Evolutionary conservation across 257 asterid species (phyloP).

Genomic region (Petunia axillaris): DNA sequence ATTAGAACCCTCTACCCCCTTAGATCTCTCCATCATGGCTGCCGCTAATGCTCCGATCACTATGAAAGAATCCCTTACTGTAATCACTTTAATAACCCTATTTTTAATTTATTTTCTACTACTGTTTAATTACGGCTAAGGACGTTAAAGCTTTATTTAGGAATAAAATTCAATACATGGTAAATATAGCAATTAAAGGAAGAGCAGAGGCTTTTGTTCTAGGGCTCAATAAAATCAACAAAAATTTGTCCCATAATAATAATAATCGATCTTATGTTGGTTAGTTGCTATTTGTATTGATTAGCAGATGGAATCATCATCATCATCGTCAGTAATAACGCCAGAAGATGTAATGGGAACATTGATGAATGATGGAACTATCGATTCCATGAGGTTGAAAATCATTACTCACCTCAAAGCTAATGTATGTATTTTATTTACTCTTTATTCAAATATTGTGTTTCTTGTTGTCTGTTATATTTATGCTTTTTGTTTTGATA

Average conservation of each 20-base stretch:
- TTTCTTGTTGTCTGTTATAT: neutral
- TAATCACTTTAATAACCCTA: slow-evolving; percentile 29
- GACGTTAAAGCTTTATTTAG: too few relatives aligned
- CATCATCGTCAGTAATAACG: slow-evolving; percentile 57
- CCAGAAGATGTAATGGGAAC: slow-evolving; percentile 92
- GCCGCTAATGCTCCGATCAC: slow-evolving; percentile 98
- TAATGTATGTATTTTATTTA: slow-evolving; percentile 51
- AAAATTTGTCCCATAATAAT: too few relatives aligned
- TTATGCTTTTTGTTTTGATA: neutral
- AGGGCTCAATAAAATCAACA: too few relatives aligned
- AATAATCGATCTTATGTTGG: too few relatives aligned
- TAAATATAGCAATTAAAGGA: too few relatives aligned
- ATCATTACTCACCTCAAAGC: slow-evolving; percentile 91
- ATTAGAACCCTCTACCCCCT: too few relatives aligned
- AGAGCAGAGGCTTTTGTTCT: too few relatives aligned
- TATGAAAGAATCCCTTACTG: slow-evolving; percentile 94
- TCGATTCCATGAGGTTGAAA: slow-evolving; percentile 85
- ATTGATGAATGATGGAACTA: slow-evolving; percentile 93
- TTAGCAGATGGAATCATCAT: slow-evolving; percentile 23
- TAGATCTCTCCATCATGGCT: slow-evolving; percentile 63
- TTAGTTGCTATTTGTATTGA: too few relatives aligned
- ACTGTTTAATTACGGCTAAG: slow-evolving; percentile 4
- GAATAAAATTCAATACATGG: too few relatives aligned
- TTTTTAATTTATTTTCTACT: neutral
- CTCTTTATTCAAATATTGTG: neutral